phyloP scores from a whole-genome alignment of 1,284 basidiomycete species.

The Irpex lacteus region DNA sequence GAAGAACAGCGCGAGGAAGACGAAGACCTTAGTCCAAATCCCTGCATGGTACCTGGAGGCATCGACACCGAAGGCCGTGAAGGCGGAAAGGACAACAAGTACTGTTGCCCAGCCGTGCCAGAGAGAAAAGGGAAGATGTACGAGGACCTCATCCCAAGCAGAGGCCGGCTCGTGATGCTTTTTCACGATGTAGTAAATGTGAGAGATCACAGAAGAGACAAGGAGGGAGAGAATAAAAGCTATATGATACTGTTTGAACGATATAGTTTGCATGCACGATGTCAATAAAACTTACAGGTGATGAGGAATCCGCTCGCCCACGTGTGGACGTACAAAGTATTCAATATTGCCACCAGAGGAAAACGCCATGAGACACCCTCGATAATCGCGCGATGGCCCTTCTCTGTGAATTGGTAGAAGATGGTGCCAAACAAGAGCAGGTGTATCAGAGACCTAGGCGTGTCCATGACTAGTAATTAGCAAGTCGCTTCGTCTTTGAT shows the following conservation, averaged over 20 bases:
- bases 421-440: constrained; percentile 83
- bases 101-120: constrained; percentile 96
- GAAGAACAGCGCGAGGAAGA: constrained; percentile 91
- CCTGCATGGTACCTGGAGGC: constrained; percentile 66
- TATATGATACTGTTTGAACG: constrained; percentile 18
- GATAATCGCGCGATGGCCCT: constrained; percentile 77
- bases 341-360: constrained; percentile 81
- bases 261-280: neutral
- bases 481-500: constrained; percentile 9
- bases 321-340: constrained; percentile 82
- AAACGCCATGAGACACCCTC: constrained; percentile 90
- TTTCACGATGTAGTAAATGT: constrained; percentile 93
- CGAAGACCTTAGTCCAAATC: constrained; percentile 90
- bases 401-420: constrained; percentile 85
- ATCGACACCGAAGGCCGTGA: constrained; percentile 89
- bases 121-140: constrained; percentile 87
- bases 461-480: neutral
- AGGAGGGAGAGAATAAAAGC: constrained; percentile 87
- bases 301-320: constrained; percentile 75
- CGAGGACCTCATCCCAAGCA: constrained; percentile 72
- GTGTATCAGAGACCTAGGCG: constrained; percentile 76
- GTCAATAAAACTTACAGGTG: constrained; percentile 42
- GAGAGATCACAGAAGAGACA: constrained; percentile 79
- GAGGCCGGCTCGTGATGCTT: constrained; percentile 70
- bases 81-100: constrained; percentile 83